phyloP scores from a whole-genome alignment of 768 basidiomycete species.

The Gloeostereum incarnatum region DNA sequence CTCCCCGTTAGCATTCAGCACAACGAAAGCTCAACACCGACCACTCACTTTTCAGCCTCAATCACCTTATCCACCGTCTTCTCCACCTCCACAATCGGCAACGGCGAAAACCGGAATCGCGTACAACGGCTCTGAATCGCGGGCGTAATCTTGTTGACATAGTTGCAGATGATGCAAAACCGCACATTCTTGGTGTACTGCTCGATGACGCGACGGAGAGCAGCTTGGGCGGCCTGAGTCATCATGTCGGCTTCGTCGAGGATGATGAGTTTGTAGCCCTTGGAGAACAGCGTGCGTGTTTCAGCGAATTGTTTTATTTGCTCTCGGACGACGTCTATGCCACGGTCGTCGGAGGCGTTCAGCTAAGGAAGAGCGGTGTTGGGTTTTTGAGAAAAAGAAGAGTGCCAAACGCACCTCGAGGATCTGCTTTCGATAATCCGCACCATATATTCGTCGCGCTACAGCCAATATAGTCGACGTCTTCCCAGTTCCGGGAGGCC shows the following conservation, averaged over 20 bases:
- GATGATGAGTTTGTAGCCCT: conserved; percentile 95
- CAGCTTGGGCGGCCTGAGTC: conserved; percentile 96
- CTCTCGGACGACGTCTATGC: conserved; percentile 97
- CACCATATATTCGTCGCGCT: conserved; percentile 88
- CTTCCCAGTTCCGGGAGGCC: conserved; percentile 97
- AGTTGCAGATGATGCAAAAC: conserved; percentile 99
- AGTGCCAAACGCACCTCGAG: conserved; percentile 57
- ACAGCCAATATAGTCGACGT: conserved; percentile 96
- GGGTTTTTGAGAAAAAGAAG: conserved; percentile 2
- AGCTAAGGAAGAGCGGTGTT: conserved; percentile 37
- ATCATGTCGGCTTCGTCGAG: conserved; percentile 99
- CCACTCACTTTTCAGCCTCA: conserved; percentile 69
- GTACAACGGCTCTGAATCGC: conserved; percentile 99
- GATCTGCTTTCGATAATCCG: conserved; percentile 81
- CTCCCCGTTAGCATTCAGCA: not conserved
- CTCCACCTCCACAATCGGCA: conserved; percentile 81
- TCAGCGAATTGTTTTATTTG: conserved; percentile 99
- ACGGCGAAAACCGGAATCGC: conserved; percentile 91
- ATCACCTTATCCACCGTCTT: conserved; percentile 72
- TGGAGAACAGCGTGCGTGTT: conserved; percentile 84
- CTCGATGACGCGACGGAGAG: conserved; percentile 93
- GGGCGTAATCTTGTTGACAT: conserved; percentile 98
- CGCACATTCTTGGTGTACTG: conserved; percentile 98
- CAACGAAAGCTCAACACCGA: not conserved
- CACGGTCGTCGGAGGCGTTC: conserved; percentile 97